Evolutionary conservation across 495 filamentous ascomycete species (phyloP).

Genomic region (Lindgomyces ingoldianus): DNA sequence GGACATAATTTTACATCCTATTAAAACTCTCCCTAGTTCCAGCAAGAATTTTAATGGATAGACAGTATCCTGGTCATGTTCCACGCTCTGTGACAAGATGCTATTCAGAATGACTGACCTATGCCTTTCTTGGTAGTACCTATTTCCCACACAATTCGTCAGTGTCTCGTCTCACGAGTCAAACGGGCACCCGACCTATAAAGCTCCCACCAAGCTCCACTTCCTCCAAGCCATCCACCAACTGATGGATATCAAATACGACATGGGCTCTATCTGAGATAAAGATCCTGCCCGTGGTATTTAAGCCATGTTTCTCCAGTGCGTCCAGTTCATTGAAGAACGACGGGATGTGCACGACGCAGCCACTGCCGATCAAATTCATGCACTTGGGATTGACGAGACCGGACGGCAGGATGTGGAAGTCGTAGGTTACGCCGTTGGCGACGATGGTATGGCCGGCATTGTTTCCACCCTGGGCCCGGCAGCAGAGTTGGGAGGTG

Average conservation of each 20-base stretch:
- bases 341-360: slow-evolving; percentile 78
- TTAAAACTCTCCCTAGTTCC: too few species aligned
- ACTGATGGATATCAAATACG: slow-evolving; percentile 78
- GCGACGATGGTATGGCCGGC: slow-evolving; percentile 61
- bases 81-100: too few species aligned
- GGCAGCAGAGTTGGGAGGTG: slow-evolving; percentile 34
- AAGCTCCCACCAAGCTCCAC: slow-evolving; percentile 59
- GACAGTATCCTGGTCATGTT: too few species aligned
- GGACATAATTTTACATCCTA: too few species aligned
- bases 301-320: slow-evolving; percentile 55
- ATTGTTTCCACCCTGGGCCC: slow-evolving; percentile 56
- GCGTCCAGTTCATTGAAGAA: slow-evolving; percentile 83
- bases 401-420: slow-evolving; percentile 65
- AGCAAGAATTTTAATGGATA: too few species aligned
- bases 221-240: slow-evolving; percentile 83
- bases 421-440: slow-evolving; percentile 44
- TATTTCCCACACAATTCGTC: slow-evolving; percentile 38
- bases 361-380: slow-evolving; percentile 84
- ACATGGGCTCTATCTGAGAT: slow-evolving; percentile 82
- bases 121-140: slow-evolving; percentile 67
- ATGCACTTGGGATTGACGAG: slow-evolving; percentile 73
- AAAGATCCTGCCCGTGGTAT: slow-evolving; percentile 67
- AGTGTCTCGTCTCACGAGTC: slow-evolving; percentile 17
- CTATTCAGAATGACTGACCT: slow-evolving; percentile 52
- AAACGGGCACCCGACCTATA: slow-evolving; percentile 32